Percentiles rank a stretch among this genome's conserved stretches.
Conservation (phyloP, 164 flowering plant species). For the Magnolia kwangsiensis region DNA sequence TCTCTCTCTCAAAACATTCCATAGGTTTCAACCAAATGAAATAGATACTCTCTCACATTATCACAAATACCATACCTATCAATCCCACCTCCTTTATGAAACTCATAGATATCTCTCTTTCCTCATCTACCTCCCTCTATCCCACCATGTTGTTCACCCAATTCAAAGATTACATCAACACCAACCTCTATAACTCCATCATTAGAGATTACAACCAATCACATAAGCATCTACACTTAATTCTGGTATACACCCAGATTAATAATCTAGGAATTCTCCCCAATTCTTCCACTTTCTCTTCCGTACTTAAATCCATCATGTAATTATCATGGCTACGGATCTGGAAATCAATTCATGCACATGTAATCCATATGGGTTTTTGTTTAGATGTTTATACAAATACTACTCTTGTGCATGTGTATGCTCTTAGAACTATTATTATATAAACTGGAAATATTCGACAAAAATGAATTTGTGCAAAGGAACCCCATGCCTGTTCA, state of each 20-base stretch:
- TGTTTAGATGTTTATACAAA: conserved; percentile 20
- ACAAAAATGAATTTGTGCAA: too few relatives aligned
- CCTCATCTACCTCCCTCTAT: conserved; percentile 9
- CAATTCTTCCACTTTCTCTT: conserved; percentile 23
- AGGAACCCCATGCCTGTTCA: too few relatives aligned
- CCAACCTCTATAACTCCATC: conserved; percentile 20
- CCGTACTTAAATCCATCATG: conserved; percentile 26
- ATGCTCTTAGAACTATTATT: neutral
- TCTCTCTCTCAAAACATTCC: conserved; percentile 1
- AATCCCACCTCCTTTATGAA: conserved; percentile 16
- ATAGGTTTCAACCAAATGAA: conserved; percentile 14
- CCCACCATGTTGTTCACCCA: conserved; percentile 19
- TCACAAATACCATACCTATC: conserved; percentile 12
- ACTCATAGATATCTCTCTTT: conserved; percentile 16
- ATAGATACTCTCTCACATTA: conserved; percentile 15
- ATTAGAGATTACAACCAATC: conserved; percentile 21
- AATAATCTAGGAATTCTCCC: conserved; percentile 24
- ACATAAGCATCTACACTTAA: conserved; percentile 24
- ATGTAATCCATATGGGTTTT: conserved; percentile 30
- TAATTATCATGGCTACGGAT: conserved; percentile 16
- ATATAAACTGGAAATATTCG: too few relatives aligned
- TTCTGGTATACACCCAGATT: conserved; percentile 28
- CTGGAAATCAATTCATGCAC: conserved; percentile 32
- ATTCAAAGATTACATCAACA: conserved; percentile 11
- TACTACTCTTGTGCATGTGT: conserved; percentile 39